Conservation (phyloP, 306 rosid genomes). For the Prunus davidiana region DNA sequence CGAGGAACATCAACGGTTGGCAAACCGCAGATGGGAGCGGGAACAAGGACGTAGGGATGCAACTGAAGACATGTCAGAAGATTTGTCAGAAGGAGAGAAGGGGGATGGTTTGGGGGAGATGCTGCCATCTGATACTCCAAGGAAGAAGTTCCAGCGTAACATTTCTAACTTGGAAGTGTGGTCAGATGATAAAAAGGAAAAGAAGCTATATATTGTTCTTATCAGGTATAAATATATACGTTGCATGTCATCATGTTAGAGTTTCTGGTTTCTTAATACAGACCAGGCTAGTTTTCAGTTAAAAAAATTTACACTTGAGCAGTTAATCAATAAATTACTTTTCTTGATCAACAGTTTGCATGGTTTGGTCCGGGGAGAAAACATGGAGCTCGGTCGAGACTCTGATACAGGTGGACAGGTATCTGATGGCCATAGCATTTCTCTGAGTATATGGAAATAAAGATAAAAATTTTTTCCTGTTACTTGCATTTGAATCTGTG, state of each 20-base stretch:
- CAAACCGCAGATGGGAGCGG: conserved; percentile 71
- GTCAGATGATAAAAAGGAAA: conserved; percentile 87
- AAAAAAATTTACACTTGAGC: neutral
- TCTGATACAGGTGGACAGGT: conserved; percentile 99
- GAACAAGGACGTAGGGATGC: conserved; percentile 79
- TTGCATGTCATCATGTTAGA: neutral
- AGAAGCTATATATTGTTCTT: conserved; percentile 73
- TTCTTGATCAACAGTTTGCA: conserved; percentile 56
- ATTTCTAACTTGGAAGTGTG: conserved; percentile 69
- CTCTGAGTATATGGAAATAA: neutral
- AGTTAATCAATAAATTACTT: neutral
- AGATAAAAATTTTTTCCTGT: neutral
- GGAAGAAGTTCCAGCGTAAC: conserved; percentile 41
- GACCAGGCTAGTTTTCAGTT: neutral
- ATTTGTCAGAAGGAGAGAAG: conserved; percentile 84
- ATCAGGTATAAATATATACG: conserved; percentile 45
- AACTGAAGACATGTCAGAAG: conserved; percentile 84
- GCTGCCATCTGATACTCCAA: conserved; percentile 48
- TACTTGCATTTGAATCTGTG: neutral
- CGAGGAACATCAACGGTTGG: conserved; percentile 64
- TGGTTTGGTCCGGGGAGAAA: conserved; percentile 82
- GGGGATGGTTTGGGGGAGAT: conserved; percentile 59
- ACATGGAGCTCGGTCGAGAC: conserved; percentile 96
- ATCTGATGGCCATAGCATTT: conserved; percentile 6
- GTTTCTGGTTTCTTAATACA: neutral